A percentile compares a stretch with the other conserved stretches of the same genome.
These are phyloP conservation scores for Aureobasidium sp. DNA, from an alignment of 2,329 filamentous ascomycete genomes.

Conservation along the genomic window DNA sequence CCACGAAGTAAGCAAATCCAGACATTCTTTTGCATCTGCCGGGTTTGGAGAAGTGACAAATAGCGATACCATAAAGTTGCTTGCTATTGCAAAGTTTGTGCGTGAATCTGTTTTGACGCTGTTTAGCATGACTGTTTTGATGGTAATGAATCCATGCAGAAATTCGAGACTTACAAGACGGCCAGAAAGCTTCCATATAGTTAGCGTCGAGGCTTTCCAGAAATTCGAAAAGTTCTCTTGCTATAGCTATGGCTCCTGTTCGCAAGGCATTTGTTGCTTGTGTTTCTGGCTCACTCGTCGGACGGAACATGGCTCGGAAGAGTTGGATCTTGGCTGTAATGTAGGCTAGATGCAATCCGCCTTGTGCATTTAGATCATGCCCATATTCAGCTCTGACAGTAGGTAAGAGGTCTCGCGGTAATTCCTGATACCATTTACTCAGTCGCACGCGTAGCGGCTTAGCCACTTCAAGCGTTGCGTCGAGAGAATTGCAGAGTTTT, in stretches of 20 bases:
- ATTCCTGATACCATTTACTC: constrained; percentile 41
- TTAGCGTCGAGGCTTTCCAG: constrained; percentile 23
- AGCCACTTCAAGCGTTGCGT: constrained; percentile 39
- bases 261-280: constrained; percentile 25
- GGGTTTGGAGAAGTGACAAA: constrained; percentile 25
- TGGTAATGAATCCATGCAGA: background rate
- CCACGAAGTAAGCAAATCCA: constrained; percentile 25
- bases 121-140: background rate
- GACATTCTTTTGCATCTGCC: constrained; percentile 25
- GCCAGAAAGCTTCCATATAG: constrained; percentile 29
- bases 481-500: constrained; percentile 38
- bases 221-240: constrained; percentile 25
- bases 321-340: constrained; percentile 45
- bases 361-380: constrained; percentile 38
- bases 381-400: background rate
- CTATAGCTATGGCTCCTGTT: constrained; percentile 25
- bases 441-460: constrained; percentile 42
- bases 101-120: constrained; percentile 22
- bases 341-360: constrained; percentile 45
- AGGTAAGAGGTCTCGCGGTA: constrained; percentile 21
- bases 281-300: constrained; percentile 24
- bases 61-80: constrained; percentile 27
- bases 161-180: constrained; percentile 22
- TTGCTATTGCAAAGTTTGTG: constrained; percentile 29
- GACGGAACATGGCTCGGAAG: constrained; percentile 43